Evolutionary conservation across 768 basidiomycete species (phyloP).

Genomic region (Xerocomellus chrysenteron): DNA sequence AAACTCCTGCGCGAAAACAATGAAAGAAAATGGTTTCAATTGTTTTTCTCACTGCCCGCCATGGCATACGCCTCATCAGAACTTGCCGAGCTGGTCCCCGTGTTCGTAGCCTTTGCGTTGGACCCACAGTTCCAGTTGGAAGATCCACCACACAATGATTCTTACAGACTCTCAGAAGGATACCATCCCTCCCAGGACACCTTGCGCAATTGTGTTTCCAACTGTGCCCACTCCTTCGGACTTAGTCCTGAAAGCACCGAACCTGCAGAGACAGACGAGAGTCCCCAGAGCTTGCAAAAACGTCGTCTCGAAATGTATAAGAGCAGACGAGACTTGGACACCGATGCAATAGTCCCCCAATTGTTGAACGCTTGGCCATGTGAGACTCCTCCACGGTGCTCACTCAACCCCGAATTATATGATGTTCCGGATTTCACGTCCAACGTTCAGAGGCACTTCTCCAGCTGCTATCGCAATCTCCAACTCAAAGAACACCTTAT

Average conservation of each 20-base stretch:
- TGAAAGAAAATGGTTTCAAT: constrained; percentile 8
- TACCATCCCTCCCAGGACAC: not conserved
- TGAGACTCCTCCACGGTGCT: constrained; percentile 2
- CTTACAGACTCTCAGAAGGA: not conserved
- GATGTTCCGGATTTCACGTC: not conserved
- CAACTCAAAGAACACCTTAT: constrained; percentile 9
- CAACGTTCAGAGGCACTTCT: constrained; percentile 1
- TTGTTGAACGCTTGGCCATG: constrained; percentile 20
- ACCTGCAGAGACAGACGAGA: too few species aligned
- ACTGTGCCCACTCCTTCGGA: not conserved
- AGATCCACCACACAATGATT: constrained; percentile 14
- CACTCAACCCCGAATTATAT: not conserved
- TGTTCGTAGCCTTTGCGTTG: constrained; percentile 31
- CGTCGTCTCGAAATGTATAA: constrained; percentile 7
- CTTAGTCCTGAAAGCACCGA: constrained; percentile 8
- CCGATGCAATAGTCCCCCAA: not conserved
- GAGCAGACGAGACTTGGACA: constrained; percentile 1
- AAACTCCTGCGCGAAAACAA: constrained; percentile 10
- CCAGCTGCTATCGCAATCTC: constrained; percentile 14
- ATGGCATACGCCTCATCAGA: constrained; percentile 27
- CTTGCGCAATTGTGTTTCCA: not conserved
- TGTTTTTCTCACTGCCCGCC: constrained; percentile 33
- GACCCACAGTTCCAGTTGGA: constrained; percentile 1
- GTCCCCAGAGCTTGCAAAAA: too few species aligned
- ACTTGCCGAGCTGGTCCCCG: constrained; percentile 16